Evolutionary conservation across 139 green algal genomes (phyloP), one percentile per base, ranked within the genome.

Genomic region (Mesostigma viride): DNA sequence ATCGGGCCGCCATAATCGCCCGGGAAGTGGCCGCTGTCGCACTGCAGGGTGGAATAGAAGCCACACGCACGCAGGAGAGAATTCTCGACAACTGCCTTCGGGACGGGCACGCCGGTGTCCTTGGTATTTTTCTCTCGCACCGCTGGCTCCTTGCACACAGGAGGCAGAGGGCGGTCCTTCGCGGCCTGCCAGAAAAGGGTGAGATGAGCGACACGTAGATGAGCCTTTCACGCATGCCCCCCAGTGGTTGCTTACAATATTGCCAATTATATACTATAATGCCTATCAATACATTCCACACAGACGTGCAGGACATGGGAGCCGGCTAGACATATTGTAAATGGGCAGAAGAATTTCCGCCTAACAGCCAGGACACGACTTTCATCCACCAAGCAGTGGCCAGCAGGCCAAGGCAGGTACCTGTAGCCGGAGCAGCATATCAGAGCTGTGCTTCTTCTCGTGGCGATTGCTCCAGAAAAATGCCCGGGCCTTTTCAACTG

Each of bases 1-100:
- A 98, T 96, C 1, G 94, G 94, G 1, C 94, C 94, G 0, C 94
- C 94, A 64, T 99, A 99, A 77, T 98, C 94, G 6, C 91, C 90
- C 0, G 89, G 82, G 79, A 86, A 98, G 77, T 98, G 94, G 2
- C 94, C 94, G 67, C 98, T 93, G 0, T 95, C 82, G 34, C 79
- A 66, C 75, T 96, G 87, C 67, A 98, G 64, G 27, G 67, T 79
- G 53, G 86, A 80, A 35, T 92, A 97, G 53, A 91, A 95, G 28
- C 72, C 76, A 33, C 76, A 22, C 0, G 63, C 57, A 8, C 66
- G 17, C 34, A 5, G 20, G 30, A 67, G 11, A 24, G 8, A 22
- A 31, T 4, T 3, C 8, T 73, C 32, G 32, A 35, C 22, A 8
- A 61, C 67, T 8, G 6, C 32, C 36, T n/a, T 8, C 22, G 35